Base-by-base conservation (phyloP, 768 basidiomycete genomes). In the Mycena kentingensis region DNA sequence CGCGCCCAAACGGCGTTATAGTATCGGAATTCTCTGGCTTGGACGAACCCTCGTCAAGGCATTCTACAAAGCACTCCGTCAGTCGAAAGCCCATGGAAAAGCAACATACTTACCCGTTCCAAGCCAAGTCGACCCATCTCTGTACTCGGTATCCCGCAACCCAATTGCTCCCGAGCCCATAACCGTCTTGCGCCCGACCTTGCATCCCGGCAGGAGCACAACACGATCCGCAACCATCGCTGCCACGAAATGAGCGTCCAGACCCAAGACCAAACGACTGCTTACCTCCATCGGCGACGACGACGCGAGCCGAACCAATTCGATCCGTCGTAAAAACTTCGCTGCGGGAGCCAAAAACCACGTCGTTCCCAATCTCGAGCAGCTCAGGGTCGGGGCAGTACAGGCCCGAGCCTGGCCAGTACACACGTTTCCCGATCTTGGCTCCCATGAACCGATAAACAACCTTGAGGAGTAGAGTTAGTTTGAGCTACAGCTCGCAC, bases 161-260 rank as follows among this genome's bases (percentile, higher is more conserved):
- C 72, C 72, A 22, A 77, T 66, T 2, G 77, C 68, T n/a, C 77
- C 77, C 4, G 77, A 73, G 15, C 76, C 77, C 74, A 77, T 77
- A 15, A 77, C 73, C 15, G 76, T 70, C 25, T 69, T 63, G 25
- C 62, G 50, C 11, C 77, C 75, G 24, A 79, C 65, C 12, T 60
- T 64, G 18, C 71, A 69, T 34, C 73, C 72, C 10, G 77, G 77
- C 19, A 77, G 67, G n/a, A 79, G 65, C 3, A 79, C 70, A 6
- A 74, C 73, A 5, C 76, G 73, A 59, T 79, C 77, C n/a, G 77
- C 77, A 27, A 79, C 73, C 77, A 78, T 79, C 24, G 77, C 76
- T 69, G 45, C 13, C 3, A 15, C 8, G 36, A 18, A n/a, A 48
- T n/a, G 34, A 44, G 13, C 51, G 42, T 47, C 39, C 27, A 39